These are phyloP conservation scores for Hypoxylon intermedium DNA, from an alignment of 495 filamentous ascomycete species.

Conservation along the genomic window DNA sequence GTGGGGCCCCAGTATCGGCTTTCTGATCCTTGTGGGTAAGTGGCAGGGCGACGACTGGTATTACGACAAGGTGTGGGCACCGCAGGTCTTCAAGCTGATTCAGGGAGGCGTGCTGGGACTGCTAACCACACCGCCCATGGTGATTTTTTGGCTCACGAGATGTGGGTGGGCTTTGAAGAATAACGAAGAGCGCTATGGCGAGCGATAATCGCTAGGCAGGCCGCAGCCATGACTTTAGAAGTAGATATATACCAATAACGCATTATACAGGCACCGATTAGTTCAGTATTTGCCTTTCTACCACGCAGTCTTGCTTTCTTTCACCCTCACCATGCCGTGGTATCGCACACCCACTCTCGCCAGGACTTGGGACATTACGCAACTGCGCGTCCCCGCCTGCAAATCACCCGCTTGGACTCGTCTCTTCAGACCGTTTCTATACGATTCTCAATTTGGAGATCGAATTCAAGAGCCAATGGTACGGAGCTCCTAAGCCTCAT, in stretches of 20 bases:
- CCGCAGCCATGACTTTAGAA: slow-evolving; percentile 3
- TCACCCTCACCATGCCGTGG: no score
- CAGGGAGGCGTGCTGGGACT: slow-evolving; percentile 49
- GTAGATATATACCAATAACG: slow-evolving; percentile 28
- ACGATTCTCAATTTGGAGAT: no score
- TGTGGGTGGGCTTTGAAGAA: slow-evolving; percentile 51
- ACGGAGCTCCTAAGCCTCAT: no score
- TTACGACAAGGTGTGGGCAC: slow-evolving; percentile 49
- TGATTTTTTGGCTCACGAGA: slow-evolving; percentile 49
- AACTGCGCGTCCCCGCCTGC: no score
- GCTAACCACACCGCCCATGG: slow-evolving; percentile 49
- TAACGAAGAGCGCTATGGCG: slow-evolving; percentile 37
- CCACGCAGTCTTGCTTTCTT: no score
- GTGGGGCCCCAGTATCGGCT: slow-evolving; percentile 51
- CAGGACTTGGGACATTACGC: no score
- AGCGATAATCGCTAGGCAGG: slow-evolving; percentile 13
- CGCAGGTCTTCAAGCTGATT: slow-evolving; percentile 53
- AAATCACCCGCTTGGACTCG: no score
- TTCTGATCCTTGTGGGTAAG: slow-evolving; percentile 45
- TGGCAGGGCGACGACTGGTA: slow-evolving; percentile 48
- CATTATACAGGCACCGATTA: background rate
- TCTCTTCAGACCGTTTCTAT: no score
- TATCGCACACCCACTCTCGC: no score
- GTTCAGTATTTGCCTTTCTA: background rate
- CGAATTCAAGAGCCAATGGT: no score